Conservation (phyloP, 306 rosid genomes). For the Fragaria iinumae region DNA sequence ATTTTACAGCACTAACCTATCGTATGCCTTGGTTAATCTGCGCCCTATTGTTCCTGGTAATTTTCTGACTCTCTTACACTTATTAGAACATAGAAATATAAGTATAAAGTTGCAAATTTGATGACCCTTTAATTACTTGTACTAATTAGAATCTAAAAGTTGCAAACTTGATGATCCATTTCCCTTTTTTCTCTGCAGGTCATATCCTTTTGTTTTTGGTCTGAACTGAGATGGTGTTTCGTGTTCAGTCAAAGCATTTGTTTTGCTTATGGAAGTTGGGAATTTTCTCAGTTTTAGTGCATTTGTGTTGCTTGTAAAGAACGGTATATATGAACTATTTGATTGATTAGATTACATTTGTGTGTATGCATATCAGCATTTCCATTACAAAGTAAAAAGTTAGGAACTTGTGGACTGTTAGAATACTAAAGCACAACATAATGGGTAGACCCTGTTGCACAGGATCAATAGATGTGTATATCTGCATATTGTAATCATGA, state of each 20-base stretch:
- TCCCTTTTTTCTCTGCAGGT: conserved; percentile 56
- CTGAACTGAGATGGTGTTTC: not conserved
- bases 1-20: conserved; percentile 60
- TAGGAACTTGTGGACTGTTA: not conserved
- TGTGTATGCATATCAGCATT: conserved; percentile 8
- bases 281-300: conserved; percentile 10
- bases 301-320: conserved; percentile 10
- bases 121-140: not conserved
- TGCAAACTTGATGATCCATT: not conserved
- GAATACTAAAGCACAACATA: not conserved
- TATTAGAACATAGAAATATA: not conserved
- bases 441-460: not conserved
- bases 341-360: not conserved
- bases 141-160: not conserved
- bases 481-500: not conserved
- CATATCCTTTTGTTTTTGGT: conserved; percentile 68
- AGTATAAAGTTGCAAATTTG: not conserved
- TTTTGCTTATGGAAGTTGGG: not conserved
- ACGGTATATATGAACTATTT: not conserved
- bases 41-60: conserved; percentile 91
- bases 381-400: not conserved
- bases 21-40: conserved; percentile 78
- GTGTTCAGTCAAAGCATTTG: conserved; percentile 1
- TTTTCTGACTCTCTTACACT: not conserved
- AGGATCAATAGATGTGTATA: not conserved